Conservation (phyloP, 2,329 filamentous ascomycete genomes). For the Colletotrichum sidae region DNA sequence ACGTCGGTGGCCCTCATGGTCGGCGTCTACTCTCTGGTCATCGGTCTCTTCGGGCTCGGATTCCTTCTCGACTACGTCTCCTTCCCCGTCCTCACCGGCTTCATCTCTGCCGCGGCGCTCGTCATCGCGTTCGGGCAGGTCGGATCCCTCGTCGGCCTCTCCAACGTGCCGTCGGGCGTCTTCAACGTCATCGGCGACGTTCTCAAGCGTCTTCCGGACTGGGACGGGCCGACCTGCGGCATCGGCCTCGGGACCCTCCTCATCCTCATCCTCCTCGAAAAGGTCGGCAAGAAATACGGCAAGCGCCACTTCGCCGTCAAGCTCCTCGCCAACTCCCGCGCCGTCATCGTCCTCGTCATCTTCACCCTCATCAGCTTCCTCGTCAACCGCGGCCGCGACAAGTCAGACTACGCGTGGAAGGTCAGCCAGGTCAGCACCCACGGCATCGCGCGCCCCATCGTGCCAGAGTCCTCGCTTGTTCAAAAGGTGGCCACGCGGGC, state of each 20-base stretch:
- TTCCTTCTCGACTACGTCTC: slow-evolving; percentile 77
- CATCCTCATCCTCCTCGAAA: slow-evolving; percentile 67
- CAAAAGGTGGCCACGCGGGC: slow-evolving; percentile 59
- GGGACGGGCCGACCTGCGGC: slow-evolving; percentile 73
- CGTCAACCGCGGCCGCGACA: slow-evolving; percentile 65
- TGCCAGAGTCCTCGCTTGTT: slow-evolving; percentile 52
- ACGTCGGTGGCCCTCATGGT: slow-evolving; percentile 73
- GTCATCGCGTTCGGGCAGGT: slow-evolving; percentile 75
- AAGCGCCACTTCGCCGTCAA: slow-evolving; percentile 68
- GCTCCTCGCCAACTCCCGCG: slow-evolving; percentile 69
- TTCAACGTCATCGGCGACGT: slow-evolving; percentile 33
- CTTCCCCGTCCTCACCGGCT: slow-evolving; percentile 72
- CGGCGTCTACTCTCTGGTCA: slow-evolving; percentile 68
- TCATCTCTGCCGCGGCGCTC: slow-evolving; percentile 75
- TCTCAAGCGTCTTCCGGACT: slow-evolving; percentile 44
- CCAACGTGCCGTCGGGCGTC: slow-evolving; percentile 40
- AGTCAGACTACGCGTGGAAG: slow-evolving; percentile 64
- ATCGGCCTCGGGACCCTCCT: slow-evolving; percentile 70
- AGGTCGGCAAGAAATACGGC: slow-evolving; percentile 71
- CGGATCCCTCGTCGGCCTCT: slow-evolving; percentile 67
- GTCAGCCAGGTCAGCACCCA: slow-evolving; percentile 68
- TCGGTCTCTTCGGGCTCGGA: slow-evolving; percentile 72
- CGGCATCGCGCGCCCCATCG: slow-evolving; percentile 62
- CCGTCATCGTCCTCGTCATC: slow-evolving; percentile 69
- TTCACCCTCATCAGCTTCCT: slow-evolving; percentile 74